These are phyloP conservation scores for Floccularia luteovirens DNA, from an alignment of 768 basidiomycete species.

Conservation along the genomic window DNA sequence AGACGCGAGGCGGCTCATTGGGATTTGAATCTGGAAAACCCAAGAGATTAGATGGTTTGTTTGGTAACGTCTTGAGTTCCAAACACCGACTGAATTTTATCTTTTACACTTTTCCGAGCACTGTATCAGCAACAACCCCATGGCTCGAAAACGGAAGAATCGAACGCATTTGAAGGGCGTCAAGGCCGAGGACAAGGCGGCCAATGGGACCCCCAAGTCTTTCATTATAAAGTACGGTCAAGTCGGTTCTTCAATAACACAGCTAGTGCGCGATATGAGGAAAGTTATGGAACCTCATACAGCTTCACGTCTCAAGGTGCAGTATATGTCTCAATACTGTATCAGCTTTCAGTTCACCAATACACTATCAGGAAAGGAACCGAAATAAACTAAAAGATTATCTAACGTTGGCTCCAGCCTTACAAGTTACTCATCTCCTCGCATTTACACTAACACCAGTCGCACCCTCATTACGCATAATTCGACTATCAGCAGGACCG, in stretches of 20 bases:
- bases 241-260: slow-evolving; percentile 79
- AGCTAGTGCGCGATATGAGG: slow-evolving; percentile 88
- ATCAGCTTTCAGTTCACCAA: neutral
- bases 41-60: slow-evolving; percentile 8
- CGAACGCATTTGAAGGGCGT: slow-evolving; percentile 73
- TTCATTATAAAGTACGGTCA: slow-evolving; percentile 97
- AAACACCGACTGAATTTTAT: slow-evolving; percentile 9
- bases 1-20: slow-evolving; percentile 55
- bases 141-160: slow-evolving; percentile 74
- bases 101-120: slow-evolving; percentile 4
- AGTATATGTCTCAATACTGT: slow-evolving; percentile 7
- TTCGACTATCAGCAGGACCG: slow-evolving; percentile 84
- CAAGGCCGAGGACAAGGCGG: slow-evolving; percentile 18
- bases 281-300: slow-evolving; percentile 99
- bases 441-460: slow-evolving; percentile 85
- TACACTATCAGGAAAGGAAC: slow-evolving; percentile 83
- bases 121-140: slow-evolving; percentile 15
- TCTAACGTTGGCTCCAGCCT: slow-evolving; percentile 81
- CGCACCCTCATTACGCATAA: slow-evolving; percentile 80
- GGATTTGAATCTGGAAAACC: slow-evolving; percentile 4
- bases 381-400: slow-evolving; percentile 93
- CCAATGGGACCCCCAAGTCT: slow-evolving; percentile 63
- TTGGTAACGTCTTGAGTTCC: slow-evolving; percentile 10
- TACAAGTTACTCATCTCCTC: slow-evolving; percentile 88
- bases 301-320: slow-evolving; percentile 81